phyloP scores from a whole-genome alignment of 441 rosid genomes.

The Populus trichocarpa region DNA sequence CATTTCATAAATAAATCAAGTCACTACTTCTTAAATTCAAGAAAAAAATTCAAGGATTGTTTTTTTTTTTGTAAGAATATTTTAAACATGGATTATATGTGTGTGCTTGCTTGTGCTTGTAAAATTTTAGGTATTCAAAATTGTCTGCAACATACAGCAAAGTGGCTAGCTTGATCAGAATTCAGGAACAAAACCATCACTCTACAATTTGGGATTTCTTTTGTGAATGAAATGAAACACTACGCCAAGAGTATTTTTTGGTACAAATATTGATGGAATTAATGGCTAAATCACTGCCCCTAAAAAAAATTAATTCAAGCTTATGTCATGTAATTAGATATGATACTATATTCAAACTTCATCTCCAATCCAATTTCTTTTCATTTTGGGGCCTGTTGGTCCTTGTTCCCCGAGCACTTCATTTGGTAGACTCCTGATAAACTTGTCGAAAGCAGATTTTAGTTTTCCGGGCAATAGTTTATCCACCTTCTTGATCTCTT shows the following conservation, averaged over 20 bases:
- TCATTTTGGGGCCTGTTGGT: constrained; percentile 83
- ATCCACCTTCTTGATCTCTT: constrained; percentile 42
- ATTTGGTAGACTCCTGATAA: constrained; percentile 46
- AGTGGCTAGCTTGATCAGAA: too few species aligned
- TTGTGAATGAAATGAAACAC: background rate
- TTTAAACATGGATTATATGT: too few species aligned
- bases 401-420: constrained; percentile 83
- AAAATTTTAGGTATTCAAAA: too few species aligned
- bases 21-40: too few species aligned
- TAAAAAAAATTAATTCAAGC: background rate
- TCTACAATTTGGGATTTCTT: background rate
- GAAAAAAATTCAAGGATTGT: too few species aligned
- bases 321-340: background rate
- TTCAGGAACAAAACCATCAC: background rate
- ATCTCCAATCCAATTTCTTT: constrained; percentile 62
- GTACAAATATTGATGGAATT: background rate
- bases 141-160: too few species aligned
- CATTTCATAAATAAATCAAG: too few species aligned
- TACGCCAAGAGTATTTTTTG: background rate
- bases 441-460: constrained; percentile 49
- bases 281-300: background rate
- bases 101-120: too few species aligned
- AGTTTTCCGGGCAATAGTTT: constrained; percentile 49
- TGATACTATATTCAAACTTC: constrained; percentile 23
- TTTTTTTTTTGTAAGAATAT: too few species aligned